phyloP scores from a whole-genome alignment of 176 grass and related monocot genomes.

The Cenchrus americanus region DNA sequence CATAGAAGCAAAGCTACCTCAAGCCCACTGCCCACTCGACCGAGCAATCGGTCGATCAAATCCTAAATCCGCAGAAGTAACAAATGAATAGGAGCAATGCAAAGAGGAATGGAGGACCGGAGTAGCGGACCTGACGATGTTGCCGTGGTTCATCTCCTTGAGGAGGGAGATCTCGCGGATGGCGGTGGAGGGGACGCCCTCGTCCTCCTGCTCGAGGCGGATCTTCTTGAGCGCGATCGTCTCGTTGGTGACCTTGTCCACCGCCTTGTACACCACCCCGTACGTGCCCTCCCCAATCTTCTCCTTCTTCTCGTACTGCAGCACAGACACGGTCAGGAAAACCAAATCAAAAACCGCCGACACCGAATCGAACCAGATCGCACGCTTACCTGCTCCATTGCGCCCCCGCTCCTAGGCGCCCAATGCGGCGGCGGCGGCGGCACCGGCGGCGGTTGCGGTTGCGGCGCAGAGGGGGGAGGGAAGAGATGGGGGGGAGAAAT shows the following conservation, averaged over 20 bases:
- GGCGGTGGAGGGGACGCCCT: conserved; percentile 91
- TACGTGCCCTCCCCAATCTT: conserved; percentile 99
- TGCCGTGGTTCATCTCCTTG: conserved; percentile 94
- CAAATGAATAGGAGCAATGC: not conserved
- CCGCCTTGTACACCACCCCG: conserved; percentile 93
- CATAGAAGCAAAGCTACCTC: conserved; percentile 31
- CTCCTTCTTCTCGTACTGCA: conserved; percentile 94
- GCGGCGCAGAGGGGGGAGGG: not conserved
- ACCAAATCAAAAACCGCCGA: conserved; percentile 1
- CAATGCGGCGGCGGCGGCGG: conserved; percentile 32
- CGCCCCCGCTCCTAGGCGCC: not conserved
- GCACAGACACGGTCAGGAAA: not conserved
- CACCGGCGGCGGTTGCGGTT: conserved; percentile 1
- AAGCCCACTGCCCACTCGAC: conserved; percentile 3
- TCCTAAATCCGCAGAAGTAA: not conserved
- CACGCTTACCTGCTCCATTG: conserved; percentile 86
- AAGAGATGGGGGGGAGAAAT: not conserved
- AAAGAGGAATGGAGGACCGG: not conserved
- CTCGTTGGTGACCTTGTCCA: conserved; percentile 82
- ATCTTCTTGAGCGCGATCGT: conserved; percentile 98
- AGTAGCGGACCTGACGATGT: conserved; percentile 75
- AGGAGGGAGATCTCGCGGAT: conserved; percentile 97
- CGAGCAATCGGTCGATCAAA: conserved; percentile 10
- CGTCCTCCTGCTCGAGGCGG: conserved; percentile 92
- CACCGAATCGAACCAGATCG: conserved; percentile 26